phyloP scores from a whole-genome alignment of 345 rosid species.

The Euclidium syriacum region DNA sequence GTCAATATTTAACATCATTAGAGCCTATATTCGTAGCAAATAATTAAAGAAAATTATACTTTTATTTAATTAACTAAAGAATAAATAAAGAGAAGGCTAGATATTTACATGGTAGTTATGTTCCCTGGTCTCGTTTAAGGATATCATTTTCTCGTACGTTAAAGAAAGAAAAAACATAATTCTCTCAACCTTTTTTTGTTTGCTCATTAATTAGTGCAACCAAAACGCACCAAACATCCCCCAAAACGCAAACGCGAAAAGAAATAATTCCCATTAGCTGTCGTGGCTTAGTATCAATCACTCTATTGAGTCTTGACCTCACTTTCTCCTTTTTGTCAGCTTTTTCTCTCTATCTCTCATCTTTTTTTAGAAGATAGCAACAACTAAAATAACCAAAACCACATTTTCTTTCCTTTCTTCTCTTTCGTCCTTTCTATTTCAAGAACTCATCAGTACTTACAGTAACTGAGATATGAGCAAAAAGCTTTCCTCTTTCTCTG shows the following conservation, averaged over 20 bases:
- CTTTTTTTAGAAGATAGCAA: constrained; percentile 25
- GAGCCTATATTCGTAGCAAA: neutral
- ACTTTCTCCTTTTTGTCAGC: constrained; percentile 23
- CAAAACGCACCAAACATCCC: neutral
- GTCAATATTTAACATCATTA: constrained; percentile 9
- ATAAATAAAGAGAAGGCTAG: neutral
- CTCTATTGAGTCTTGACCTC: constrained; percentile 31
- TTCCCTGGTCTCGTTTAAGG: constrained; percentile 32
- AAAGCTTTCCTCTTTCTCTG: constrained; percentile 6
- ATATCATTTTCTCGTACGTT: constrained; percentile 25
- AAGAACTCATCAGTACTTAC: neutral
- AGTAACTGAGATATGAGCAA: constrained; percentile 14
- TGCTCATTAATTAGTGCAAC: neutral
- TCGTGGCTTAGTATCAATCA: constrained; percentile 31
- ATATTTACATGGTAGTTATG: constrained; percentile 6
- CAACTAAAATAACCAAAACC: constrained; percentile 22
- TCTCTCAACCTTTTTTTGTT: neutral
- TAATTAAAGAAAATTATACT: neutral
- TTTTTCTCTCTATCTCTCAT: constrained; percentile 1
- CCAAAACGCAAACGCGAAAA: constrained; percentile 28
- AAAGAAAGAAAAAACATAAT: constrained; percentile 8
- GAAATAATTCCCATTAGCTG: constrained; percentile 3
- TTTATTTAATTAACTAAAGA: neutral
- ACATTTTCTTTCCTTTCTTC: constrained; percentile 26
- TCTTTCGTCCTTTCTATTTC: constrained; percentile 13